Base-by-base conservation (phyloP, 306 rosid genomes). In the Malus asiatica region DNA sequence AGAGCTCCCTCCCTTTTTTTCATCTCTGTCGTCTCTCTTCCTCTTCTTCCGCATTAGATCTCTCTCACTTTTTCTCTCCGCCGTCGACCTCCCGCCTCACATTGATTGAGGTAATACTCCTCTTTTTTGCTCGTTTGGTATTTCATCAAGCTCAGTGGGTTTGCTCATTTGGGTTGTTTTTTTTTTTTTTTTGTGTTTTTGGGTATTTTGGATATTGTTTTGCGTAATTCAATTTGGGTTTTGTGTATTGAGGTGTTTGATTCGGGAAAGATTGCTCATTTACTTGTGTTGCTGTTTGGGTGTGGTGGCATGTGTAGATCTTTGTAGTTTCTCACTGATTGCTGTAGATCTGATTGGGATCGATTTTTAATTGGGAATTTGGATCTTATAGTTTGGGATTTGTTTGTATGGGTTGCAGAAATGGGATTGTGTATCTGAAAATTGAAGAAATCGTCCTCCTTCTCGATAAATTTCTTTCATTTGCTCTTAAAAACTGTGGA, bases 21-120 rank as follows among this genome's bases (percentile, higher is more conserved):
- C 22, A 2, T 3, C 29, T 70, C 29, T 33, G 52, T 40, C 25
- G 16, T 51, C 29, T 61, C 42, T 77, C 64, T 29, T 33, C 51
- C 61, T 16, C 64, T 51, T 87, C 81, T 19, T 78, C 76, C 8
- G 55, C 75, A 65, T 87, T 86, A 73, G 88, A 81, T 77, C 77
- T 57, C 78, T 46, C 52, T 69, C 51, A 8, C 33, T 32, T 13
- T 3, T 45, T 29, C 45, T 14, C 27, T 19, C 19, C 66, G 14
- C 48, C 11, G 5, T 51, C 32, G 12, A 3, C 53, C 53, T 42
- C 61, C 14, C 20, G 8, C 72, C 64, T 42, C 61, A 79, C 18
- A 66, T 86, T 33, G 32, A 51, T 12, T 16, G 69, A 81, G 90
- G 93, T 85, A 74, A 59, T 66, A 51, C 66, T 59, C 63, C 51